Evolutionary conservation across 352 stramenopile genomes (phyloP).

Genomic region (Pythium aquatile): DNA sequence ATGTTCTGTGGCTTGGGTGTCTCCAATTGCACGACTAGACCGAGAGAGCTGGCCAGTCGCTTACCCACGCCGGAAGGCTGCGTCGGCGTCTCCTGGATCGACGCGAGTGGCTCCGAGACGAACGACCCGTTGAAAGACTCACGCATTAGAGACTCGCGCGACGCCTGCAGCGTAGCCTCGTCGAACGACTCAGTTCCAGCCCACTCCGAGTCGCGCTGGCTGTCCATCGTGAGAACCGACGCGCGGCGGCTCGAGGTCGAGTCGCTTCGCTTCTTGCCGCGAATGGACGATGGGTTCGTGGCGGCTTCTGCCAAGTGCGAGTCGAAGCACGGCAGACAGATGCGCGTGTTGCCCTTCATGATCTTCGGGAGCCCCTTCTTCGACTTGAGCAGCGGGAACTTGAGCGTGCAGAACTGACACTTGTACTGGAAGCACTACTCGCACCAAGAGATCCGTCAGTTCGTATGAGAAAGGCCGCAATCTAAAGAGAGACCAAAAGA

Average conservation of each 20-base stretch:
- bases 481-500: neutral
- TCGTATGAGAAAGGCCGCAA: neutral
- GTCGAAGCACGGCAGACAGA: slow-evolving; percentile 52
- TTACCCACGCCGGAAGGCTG: neutral
- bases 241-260: slow-evolving; percentile 2
- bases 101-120: slow-evolving; percentile 27
- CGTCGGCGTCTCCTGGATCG: slow-evolving; percentile 6
- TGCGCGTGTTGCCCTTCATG: slow-evolving; percentile 56
- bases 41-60: slow-evolving; percentile 11
- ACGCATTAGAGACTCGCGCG: slow-evolving; percentile 30
- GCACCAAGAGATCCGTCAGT: neutral
- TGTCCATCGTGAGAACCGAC: neutral
- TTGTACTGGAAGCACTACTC: slow-evolving; percentile 46
- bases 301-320: slow-evolving; percentile 40
- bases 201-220: neutral
- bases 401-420: slow-evolving; percentile 65
- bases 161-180: slow-evolving; percentile 12
- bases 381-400: slow-evolving; percentile 44
- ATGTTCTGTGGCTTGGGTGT: slow-evolving; percentile 13
- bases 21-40: slow-evolving; percentile 14
- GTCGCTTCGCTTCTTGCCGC: slow-evolving; percentile 6
- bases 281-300: slow-evolving; percentile 1
- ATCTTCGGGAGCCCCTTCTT: slow-evolving; percentile 42
- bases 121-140: slow-evolving; percentile 24
- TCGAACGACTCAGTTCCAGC: slow-evolving; percentile 22